These are phyloP conservation scores for Fusarium domesticum DNA, from an alignment of 2,329 filamentous ascomycete species.

Conservation along the genomic window DNA sequence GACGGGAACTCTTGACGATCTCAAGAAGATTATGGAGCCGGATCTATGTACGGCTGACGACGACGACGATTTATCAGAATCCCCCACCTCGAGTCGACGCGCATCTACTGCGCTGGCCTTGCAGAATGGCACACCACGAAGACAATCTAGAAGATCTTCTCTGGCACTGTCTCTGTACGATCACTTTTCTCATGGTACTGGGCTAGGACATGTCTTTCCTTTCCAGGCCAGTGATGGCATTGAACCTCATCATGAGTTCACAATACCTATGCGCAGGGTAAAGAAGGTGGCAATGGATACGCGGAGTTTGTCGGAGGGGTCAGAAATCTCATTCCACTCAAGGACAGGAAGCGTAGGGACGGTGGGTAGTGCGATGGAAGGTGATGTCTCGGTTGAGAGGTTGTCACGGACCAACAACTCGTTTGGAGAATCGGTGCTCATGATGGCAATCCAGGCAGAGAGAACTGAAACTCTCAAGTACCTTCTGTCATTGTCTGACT, in stretches of 20 bases:
- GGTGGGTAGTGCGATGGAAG: constrained; percentile 69
- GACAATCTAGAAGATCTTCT: constrained; percentile 40
- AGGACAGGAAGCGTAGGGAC: constrained; percentile 76
- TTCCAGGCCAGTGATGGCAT: constrained; percentile 59
- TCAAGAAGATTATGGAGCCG: constrained; percentile 78
- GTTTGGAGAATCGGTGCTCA: constrained; percentile 77
- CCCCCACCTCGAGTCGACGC: constrained; percentile 42
- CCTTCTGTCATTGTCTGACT: constrained; percentile 71
- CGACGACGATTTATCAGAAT: constrained; percentile 43
- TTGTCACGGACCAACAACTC: constrained; percentile 68
- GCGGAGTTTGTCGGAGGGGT: constrained; percentile 82
- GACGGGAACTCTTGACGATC: constrained; percentile 69
- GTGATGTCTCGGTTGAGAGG: constrained; percentile 79
- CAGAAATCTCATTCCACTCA: constrained; percentile 79
- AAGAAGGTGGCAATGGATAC: constrained; percentile 90
- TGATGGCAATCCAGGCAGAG: constrained; percentile 78
- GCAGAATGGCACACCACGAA: constrained; percentile 41
- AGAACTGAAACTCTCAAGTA: constrained; percentile 74
- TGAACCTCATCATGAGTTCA: constrained; percentile 24
- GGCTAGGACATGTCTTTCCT: constrained; percentile 83
- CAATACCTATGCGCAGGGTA: constrained; percentile 46
- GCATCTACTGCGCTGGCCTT: constrained; percentile 49
- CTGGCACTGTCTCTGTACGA: constrained; percentile 44
- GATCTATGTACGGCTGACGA: constrained; percentile 48
- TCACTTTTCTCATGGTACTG: constrained; percentile 53